Conservation (phyloP, 192 early-diverging fungal genomes). For the Coemansia sp. region DNA sequence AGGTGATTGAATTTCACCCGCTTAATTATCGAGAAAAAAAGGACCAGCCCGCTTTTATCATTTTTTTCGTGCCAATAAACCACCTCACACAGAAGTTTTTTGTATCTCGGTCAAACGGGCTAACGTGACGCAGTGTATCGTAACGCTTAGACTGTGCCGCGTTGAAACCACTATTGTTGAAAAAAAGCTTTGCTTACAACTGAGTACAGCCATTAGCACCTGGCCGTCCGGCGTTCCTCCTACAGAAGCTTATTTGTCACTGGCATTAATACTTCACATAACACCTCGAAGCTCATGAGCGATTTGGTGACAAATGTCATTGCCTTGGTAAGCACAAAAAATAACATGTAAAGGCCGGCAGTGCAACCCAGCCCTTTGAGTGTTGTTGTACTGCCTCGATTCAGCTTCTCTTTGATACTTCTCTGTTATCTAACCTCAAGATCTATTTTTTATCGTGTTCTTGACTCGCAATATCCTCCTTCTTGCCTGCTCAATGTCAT, state of each 20-base stretch:
- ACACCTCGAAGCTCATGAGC: constrained; percentile 22
- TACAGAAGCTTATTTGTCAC: background rate
- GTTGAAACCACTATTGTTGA: too few species aligned
- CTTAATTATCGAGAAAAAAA: background rate
- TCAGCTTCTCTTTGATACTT: too few species aligned
- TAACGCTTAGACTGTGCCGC: too few species aligned
- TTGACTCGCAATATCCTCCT: too few species aligned
- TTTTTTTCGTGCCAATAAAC: constrained; percentile 8
- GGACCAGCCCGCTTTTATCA: background rate
- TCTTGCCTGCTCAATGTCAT: too few species aligned
- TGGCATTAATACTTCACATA: background rate
- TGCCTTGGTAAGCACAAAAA: constrained; percentile 40
- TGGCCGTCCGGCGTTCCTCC: too few species aligned
- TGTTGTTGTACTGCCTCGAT: background rate
- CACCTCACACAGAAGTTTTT: too few species aligned
- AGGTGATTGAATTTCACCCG: background rate
- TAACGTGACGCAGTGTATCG: too few species aligned
- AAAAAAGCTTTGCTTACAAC: background rate
- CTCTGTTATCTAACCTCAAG: background rate
- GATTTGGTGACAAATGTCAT: constrained; percentile 50
- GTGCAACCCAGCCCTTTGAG: too few species aligned
- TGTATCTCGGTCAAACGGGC: too few species aligned
- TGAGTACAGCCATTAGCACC: background rate
- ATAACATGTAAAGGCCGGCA: too few species aligned
- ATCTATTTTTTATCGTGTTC: background rate